phyloP scores from a whole-genome alignment of 2,329 filamentous ascomycete genomes.

The Periglandula ipomoeae region DNA sequence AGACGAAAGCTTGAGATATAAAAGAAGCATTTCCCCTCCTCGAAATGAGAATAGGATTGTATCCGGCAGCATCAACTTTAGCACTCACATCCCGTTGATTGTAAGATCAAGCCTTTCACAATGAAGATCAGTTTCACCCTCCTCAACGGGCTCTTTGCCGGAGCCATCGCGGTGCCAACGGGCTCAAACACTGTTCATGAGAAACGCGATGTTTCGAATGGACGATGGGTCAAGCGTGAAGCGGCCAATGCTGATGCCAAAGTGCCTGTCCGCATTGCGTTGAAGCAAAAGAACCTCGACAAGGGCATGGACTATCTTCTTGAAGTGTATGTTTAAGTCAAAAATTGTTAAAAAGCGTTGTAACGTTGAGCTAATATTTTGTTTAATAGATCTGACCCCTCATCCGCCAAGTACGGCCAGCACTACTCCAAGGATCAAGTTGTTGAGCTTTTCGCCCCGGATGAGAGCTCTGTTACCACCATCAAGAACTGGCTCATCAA shows the following conservation, averaged over 20 bases:
- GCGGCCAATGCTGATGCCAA: conserved; percentile 11
- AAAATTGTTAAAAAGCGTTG: too few relatives aligned
- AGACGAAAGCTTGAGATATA: too few relatives aligned
- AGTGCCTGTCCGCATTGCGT: conserved; percentile 32
- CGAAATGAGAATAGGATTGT: background rate
- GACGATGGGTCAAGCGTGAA: conserved; percentile 18
- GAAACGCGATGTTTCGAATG: conserved; percentile 12
- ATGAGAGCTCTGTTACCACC: conserved; percentile 34
- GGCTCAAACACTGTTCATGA: conserved; percentile 22
- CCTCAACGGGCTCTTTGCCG: conserved; percentile 12
- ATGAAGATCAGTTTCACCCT: conserved; percentile 14
- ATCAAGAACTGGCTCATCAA: conserved; percentile 44
- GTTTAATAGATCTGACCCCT: conserved; percentile 28
- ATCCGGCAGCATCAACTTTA: background rate
- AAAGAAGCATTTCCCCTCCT: background rate
- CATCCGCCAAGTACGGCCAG: conserved; percentile 35
- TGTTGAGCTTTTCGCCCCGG: conserved; percentile 32
- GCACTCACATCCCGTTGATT: background rate
- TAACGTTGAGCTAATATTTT: too few relatives aligned
- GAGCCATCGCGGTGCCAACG: conserved; percentile 11
- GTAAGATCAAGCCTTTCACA: background rate
- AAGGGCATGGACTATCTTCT: conserved; percentile 32
- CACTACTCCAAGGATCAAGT: conserved; percentile 37
- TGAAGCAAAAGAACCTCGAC: conserved; percentile 35
- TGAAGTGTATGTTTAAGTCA: conserved; percentile 21